phyloP scores from a whole-genome alignment of 495 filamentous ascomycete species.

The Jackrogersella multiformis region DNA sequence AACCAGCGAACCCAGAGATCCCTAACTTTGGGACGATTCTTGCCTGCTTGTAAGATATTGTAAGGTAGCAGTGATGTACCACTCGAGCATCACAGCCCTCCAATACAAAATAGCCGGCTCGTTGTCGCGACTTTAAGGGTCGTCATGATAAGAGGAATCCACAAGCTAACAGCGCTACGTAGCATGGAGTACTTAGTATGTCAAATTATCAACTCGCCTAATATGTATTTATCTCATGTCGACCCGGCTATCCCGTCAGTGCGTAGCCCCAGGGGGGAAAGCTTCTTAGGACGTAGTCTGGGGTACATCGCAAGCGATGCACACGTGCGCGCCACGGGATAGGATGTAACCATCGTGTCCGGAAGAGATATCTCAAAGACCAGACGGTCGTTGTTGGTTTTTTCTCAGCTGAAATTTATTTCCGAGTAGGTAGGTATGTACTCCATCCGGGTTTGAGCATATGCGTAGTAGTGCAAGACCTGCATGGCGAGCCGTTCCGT shows the following conservation, averaged over 20 bases:
- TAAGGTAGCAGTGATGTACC: slow-evolving; percentile 18
- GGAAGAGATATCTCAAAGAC: slow-evolving; percentile 18
- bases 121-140: slow-evolving; percentile 25
- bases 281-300: slow-evolving; percentile 25
- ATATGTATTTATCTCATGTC: slow-evolving; percentile 24
- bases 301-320: slow-evolving; percentile 37
- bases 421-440: background rate
- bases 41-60: slow-evolving; percentile 10
- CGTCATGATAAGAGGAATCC: slow-evolving; percentile 3
- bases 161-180: background rate
- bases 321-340: slow-evolving; percentile 38
- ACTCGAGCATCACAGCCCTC: slow-evolving; percentile 5
- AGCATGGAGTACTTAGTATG: slow-evolving; percentile 7
- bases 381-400: slow-evolving; percentile 11
- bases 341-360: slow-evolving; percentile 35
- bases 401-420: slow-evolving; percentile 1
- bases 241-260: slow-evolving; percentile 6
- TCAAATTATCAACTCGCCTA: slow-evolving; percentile 21
- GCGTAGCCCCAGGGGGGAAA: background rate
- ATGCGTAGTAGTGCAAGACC: slow-evolving; percentile 17
- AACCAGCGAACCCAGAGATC: slow-evolving; percentile 20
- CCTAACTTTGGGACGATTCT: slow-evolving; percentile 27
- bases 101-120: slow-evolving; percentile 28
- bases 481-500: slow-evolving; percentile 38
- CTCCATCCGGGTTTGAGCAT: slow-evolving; percentile 1